Evolutionary conservation across 108 stramenopile species (phyloP).

Genomic region (Cyclotella cryptica): DNA sequence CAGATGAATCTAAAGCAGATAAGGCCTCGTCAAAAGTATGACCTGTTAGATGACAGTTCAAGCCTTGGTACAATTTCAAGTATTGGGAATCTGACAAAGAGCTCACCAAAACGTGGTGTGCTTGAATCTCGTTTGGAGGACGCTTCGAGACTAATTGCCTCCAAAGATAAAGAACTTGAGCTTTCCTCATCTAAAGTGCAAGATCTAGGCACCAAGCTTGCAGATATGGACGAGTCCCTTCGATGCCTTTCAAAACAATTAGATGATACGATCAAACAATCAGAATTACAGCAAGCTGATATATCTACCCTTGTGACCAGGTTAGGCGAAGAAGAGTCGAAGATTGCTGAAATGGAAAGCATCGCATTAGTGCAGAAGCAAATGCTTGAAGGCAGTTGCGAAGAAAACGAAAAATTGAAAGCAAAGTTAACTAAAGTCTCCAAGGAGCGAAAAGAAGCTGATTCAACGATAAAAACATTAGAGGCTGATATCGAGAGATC

Average conservation of each 20-base stretch:
- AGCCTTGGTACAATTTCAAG: conserved; percentile 23
- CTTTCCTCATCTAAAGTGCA: neutral
- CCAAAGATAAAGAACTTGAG: conserved; percentile 22
- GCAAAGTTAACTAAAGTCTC: conserved; percentile 3
- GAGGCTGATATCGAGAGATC: conserved; percentile 17
- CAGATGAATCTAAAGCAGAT: neutral
- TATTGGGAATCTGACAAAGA: conserved; percentile 14
- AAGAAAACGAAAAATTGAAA: conserved; percentile 24
- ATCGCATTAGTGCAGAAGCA: conserved; percentile 19
- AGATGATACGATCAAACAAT: neutral
- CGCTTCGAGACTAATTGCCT: conserved; percentile 21
- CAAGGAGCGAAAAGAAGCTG: conserved; percentile 22
- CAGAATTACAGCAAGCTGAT: conserved; percentile 12
- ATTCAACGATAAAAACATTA: conserved; percentile 26
- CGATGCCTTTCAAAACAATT: neutral
- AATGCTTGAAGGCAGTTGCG: conserved; percentile 17
- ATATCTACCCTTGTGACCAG: conserved; percentile 31
- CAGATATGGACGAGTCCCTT: conserved; percentile 4
- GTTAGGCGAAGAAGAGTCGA: conserved; percentile 32
- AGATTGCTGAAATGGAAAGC: conserved; percentile 15
- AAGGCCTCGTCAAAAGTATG: neutral
- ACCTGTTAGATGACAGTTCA: conserved; percentile 22
- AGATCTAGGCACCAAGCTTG: neutral
- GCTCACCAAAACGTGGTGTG: conserved; percentile 17
- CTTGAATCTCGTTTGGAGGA: conserved; percentile 27